Evolutionary conservation across 1,284 basidiomycete genomes (phyloP), one percentile per base, ranked within the genome.

Genomic region (Rhodotorula sp.): DNA sequence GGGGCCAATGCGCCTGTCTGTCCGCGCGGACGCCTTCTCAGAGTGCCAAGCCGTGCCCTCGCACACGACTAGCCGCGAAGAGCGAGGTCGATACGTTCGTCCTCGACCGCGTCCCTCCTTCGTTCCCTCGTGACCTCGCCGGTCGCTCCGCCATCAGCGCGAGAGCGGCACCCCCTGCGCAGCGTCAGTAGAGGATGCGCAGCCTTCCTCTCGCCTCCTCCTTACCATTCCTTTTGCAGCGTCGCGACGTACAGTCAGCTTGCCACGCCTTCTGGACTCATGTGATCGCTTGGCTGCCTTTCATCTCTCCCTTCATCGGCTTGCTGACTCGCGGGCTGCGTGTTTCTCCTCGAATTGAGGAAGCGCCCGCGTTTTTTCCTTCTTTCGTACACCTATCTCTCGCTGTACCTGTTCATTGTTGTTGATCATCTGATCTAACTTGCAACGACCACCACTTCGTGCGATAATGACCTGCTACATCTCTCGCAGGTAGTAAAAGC

Each of bases 181-280:
- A 0, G 27, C 63, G 2, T 72, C 70, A 72, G 41, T 72, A 66
- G 70, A 61, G 37, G n/a, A 66, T 71, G 65, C 50, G 34, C 32
- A 21, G 0, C 41, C 4, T 19, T 9, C 32, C 27, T 46, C 12
- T 25, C 25, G 25, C 51, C 48, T 63, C 15, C 55, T 72, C 25
- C 19, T 68, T 1, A 55, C 56, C 9, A 50, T 72, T 19, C 70
- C 70, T 3, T 13, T 54, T 66, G 70, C 34, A 46, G 56, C 46
- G 66, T 72, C 21, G 50, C 70, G 25, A 72, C 70, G 3, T 72
- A 72, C 39, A 63, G 66, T 22, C 70, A 72, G 7, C 55, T 72
- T 17, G 67, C 70, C 0, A 17, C 66, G 9, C n/a, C 50, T 68
- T 6, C 66, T 72, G 27, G 57, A 66, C 4, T 67, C 66, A 1